A percentile compares a stretch with the other conserved stretches of the same genome.
Evolutionary conservation across 805 yeast genomes (phyloP).

Genomic region (Hanseniaspora hatyaiensis): DNA sequence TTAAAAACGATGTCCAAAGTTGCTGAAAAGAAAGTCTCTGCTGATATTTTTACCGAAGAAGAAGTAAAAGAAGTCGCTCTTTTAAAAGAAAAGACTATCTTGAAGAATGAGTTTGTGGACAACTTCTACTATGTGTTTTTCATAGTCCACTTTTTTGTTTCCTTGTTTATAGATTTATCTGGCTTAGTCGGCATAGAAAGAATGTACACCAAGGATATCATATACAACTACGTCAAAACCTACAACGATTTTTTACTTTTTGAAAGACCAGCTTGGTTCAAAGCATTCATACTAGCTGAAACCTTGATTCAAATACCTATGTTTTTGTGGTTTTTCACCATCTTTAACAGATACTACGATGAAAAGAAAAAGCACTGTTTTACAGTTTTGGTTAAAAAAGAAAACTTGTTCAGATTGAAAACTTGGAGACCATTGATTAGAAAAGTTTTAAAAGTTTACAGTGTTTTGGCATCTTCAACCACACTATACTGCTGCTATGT

Average conservation of each 20-base stretch:
- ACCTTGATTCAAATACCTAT: conserved; percentile 68
- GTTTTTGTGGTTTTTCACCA: conserved; percentile 36
- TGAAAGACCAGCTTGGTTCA: conserved; percentile 60
- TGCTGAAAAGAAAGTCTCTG: conserved; percentile 2
- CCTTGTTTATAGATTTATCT: conserved; percentile 62
- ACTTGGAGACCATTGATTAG: conserved; percentile 15
- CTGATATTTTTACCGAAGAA: conserved; percentile 8
- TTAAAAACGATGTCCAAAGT: background rate
- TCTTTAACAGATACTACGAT: conserved; percentile 14
- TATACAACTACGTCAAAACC: conserved; percentile 45
- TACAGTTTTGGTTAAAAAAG: conserved; percentile 6
- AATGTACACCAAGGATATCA: conserved; percentile 38
- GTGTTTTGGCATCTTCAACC: conserved; percentile 71
- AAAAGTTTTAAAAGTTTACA: conserved; percentile 48
- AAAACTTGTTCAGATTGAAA: conserved; percentile 14
- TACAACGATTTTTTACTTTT: conserved; percentile 64
- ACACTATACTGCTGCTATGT: conserved; percentile 61
- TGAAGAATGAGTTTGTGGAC: conserved; percentile 24
- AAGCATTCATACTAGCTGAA: conserved; percentile 60
- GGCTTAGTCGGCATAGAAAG: conserved; percentile 50
- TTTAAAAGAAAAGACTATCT: conserved; percentile 6
- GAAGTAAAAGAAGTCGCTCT: conserved; percentile 7
- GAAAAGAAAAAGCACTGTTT: conserved; percentile 16
- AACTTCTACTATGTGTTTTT: conserved; percentile 42
- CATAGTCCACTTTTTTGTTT: conserved; percentile 61